These are phyloP conservation scores for Blastobotrys americana DNA, from an alignment of 805 yeast genomes.

Conservation along the genomic window DNA sequence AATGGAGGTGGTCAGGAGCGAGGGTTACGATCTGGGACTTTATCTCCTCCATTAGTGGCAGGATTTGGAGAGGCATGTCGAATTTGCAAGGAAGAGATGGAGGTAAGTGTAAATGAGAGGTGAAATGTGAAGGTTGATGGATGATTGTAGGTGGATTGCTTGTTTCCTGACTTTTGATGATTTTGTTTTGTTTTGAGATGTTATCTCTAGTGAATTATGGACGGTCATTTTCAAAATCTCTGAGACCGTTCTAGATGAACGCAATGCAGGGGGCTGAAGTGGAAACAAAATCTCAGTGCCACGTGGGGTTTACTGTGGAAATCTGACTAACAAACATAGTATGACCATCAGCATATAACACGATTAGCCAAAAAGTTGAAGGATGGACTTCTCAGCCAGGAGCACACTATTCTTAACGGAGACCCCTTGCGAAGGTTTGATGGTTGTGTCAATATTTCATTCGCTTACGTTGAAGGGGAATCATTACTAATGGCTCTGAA, in stretches of 20 bases:
- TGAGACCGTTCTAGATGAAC: no score
- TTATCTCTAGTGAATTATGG: no score
- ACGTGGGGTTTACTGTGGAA: no score
- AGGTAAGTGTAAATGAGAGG: slow-evolving; percentile 12
- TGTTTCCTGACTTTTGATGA: neutral
- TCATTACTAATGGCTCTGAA: slow-evolving; percentile 94
- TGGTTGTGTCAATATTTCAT: slow-evolving; percentile 94
- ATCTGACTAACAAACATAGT: slow-evolving; percentile 21
- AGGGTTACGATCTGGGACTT: slow-evolving; percentile 93
- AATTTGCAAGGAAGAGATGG: slow-evolving; percentile 65
- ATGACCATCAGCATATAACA: slow-evolving; percentile 64
- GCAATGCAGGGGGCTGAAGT: no score
- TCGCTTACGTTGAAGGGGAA: slow-evolving; percentile 97
- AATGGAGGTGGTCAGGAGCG: slow-evolving; percentile 99
- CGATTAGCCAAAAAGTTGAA: slow-evolving; percentile 66
- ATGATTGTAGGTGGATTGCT: neutral
- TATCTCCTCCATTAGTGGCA: slow-evolving; percentile 91
- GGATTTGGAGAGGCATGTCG: slow-evolving; percentile 98
- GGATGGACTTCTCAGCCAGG: slow-evolving; percentile 62
- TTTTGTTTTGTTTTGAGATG: neutral
- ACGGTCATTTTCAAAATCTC: no score
- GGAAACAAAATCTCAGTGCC: no score
- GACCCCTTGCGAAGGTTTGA: slow-evolving; percentile 66
- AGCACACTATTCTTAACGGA: slow-evolving; percentile 87
- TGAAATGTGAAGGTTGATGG: neutral